Conservation (phyloP, 2,329 filamentous ascomycete species). For the Talaromyces sp. region DNA sequence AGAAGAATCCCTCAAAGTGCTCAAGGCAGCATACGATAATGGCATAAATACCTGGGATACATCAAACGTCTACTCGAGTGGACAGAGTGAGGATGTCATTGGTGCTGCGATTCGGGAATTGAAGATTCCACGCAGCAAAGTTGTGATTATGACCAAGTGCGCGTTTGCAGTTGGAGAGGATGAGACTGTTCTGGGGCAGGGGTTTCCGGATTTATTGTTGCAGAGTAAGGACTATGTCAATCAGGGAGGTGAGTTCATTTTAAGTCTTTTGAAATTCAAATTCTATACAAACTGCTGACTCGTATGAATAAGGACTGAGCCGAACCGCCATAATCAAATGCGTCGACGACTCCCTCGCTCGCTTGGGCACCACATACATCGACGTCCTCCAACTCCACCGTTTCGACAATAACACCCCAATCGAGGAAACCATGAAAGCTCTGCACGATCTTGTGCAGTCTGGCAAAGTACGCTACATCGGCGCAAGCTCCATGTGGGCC, state of each 20-base stretch:
- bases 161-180: constrained; percentile 30
- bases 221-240: constrained; percentile 52
- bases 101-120: constrained; percentile 60
- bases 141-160: constrained; percentile 58
- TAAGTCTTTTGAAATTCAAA: not conserved
- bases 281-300: not conserved
- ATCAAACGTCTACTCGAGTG: constrained; percentile 46
- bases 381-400: constrained; percentile 28
- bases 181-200: constrained; percentile 24
- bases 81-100: constrained; percentile 60
- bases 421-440: constrained; percentile 23
- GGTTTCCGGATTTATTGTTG: constrained; percentile 39
- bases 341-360: constrained; percentile 45
- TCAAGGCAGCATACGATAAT: constrained; percentile 28
- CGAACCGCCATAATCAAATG: constrained; percentile 49
- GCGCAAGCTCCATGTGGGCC: constrained; percentile 35
- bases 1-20: constrained; percentile 18
- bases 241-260: constrained; percentile 17
- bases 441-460: constrained; percentile 40
- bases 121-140: constrained; percentile 53
- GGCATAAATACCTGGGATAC: constrained; percentile 31
- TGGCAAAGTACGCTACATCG: constrained; percentile 36
- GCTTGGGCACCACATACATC: constrained; percentile 47
- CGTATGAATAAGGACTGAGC: constrained; percentile 38
- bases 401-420: not conserved